phyloP scores from a whole-genome alignment of 441 rosid species.

The Sinapis alba region DNA sequence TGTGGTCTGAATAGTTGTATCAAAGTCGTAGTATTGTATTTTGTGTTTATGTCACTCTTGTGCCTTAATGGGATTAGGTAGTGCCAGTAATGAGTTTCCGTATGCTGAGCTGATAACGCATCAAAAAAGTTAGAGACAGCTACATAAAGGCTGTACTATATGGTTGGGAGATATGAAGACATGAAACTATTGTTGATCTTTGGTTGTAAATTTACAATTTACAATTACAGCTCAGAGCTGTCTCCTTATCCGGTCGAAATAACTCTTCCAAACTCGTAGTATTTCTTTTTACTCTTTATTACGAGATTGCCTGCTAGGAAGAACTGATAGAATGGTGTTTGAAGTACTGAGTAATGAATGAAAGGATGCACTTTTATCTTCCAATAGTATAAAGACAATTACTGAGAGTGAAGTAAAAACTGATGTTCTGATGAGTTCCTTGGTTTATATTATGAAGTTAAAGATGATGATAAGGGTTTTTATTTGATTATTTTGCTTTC shows the following conservation, averaged over 20 bases:
- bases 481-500: slow-evolving; percentile 7
- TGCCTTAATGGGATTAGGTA: background rate
- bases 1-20: background rate
- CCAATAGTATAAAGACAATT: background rate
- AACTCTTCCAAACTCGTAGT: background rate
- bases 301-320: background rate
- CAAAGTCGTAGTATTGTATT: background rate
- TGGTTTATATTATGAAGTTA: slow-evolving; percentile 16
- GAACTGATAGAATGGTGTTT: background rate
- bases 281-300: background rate
- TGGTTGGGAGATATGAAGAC: background rate
- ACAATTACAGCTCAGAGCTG: background rate
- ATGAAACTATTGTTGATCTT: background rate
- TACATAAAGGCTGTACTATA: background rate
- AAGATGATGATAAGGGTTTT: slow-evolving; percentile 4
- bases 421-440: slow-evolving; percentile 12
- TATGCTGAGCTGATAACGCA: background rate
- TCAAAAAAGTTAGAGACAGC: background rate
- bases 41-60: background rate
- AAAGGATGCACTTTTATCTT: background rate
- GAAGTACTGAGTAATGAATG: background rate
- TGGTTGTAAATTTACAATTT: no score
- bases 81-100: background rate
- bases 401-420: slow-evolving; percentile 8
- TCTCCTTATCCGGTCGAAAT: background rate